These are phyloP conservation scores for Pelargonium cotyledonis DNA, from an alignment of 441 rosid genomes.

Conservation along the genomic window DNA sequence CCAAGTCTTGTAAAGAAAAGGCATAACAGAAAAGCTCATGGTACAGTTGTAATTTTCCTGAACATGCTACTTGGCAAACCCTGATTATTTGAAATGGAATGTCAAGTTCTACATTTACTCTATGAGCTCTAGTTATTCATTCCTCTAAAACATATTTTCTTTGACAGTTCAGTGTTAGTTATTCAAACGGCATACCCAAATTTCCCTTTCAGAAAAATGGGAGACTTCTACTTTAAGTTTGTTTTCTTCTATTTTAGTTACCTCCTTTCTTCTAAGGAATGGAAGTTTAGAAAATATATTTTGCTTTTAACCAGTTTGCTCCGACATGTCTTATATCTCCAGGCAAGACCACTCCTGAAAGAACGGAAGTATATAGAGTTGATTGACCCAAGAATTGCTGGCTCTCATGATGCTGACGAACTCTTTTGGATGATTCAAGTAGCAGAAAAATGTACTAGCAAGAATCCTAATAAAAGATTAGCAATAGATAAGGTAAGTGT, in stretches of 20 bases:
- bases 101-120: too few relatives aligned
- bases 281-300: neutral
- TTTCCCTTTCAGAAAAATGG: neutral
- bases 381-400: constrained; percentile 25
- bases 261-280: neutral
- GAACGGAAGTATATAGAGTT: constrained; percentile 25
- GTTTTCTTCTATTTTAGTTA: neutral
- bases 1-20: too few relatives aligned
- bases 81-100: neutral
- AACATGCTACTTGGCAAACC: neutral
- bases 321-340: constrained; percentile 5
- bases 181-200: neutral
- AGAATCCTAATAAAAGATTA: constrained; percentile 32
- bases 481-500: constrained; percentile 30
- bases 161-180: neutral
- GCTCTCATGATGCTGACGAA: constrained; percentile 24
- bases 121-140: neutral
- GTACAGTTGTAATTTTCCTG: neutral
- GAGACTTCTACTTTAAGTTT: too few relatives aligned
- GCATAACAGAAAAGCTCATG: too few relatives aligned
- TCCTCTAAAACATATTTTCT: neutral
- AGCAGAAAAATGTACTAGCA: constrained; percentile 25
- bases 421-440: constrained; percentile 33
- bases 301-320: neutral
- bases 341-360: constrained; percentile 35